A percentile compares a stretch with the other conserved stretches of the same genome.
Conservation (phyloP, 495 filamentous ascomycete genomes). For the Aeminium ludgeri region DNA sequence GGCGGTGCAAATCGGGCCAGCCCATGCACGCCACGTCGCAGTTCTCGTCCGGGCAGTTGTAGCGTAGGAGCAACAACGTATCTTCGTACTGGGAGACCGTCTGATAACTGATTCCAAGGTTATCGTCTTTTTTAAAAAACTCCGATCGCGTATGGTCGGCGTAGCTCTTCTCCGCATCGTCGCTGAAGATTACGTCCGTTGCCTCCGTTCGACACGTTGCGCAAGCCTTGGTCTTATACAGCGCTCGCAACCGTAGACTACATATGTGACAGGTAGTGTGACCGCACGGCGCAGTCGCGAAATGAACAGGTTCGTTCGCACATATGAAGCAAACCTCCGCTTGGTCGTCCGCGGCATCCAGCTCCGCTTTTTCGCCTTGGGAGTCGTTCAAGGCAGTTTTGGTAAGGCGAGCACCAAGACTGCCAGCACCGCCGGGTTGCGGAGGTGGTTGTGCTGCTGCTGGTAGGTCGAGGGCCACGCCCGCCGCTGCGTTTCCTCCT, state of each 20-base stretch:
- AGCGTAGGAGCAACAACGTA: conserved; percentile 69
- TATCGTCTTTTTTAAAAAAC: conserved; percentile 57
- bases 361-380: conserved; percentile 5
- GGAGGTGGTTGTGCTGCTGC: conserved; percentile 20
- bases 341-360: conserved; percentile 15
- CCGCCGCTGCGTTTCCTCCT: no score
- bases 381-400: conserved; percentile 22
- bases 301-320: conserved; percentile 68
- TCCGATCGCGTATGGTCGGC: conserved; percentile 62
- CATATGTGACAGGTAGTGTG: conserved; percentile 95
- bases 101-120: conserved; percentile 80
- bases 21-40: conserved; percentile 83
- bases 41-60: conserved; percentile 74
- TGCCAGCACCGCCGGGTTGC: conserved; percentile 22
- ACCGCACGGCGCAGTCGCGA: conserved; percentile 78
- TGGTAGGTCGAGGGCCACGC: conserved; percentile 2
- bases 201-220: conserved; percentile 83
- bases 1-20: conserved; percentile 86
- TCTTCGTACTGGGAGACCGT: conserved; percentile 79
- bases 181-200: conserved; percentile 78
- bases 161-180: conserved; percentile 60
- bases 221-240: conserved; percentile 92
- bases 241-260: conserved; percentile 65
- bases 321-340: conserved; percentile 89
- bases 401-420: conserved; percentile 28